Percentiles rank a stretch among this genome's conserved stretches.
Evolutionary conservation across 257 asterid genomes (phyloP).

Genomic region (Solanum bulbocastanum): DNA sequence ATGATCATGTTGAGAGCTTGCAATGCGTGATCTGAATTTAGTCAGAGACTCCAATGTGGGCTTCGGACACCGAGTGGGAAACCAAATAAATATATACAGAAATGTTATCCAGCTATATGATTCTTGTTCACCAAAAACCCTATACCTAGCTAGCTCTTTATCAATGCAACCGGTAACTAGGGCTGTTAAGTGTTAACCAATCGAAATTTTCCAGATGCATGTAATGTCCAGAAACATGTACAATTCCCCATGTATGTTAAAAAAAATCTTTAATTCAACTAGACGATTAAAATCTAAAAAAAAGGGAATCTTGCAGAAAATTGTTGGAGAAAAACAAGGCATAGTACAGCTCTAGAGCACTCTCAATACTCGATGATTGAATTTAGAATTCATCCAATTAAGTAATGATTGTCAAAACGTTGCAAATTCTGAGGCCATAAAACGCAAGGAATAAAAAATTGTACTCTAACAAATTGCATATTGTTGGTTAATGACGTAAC

Average conservation of each 20-base stretch:
- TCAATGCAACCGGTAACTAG: background rate
- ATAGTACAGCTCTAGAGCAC: background rate
- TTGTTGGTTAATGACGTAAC: slow-evolving; percentile 31
- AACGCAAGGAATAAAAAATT: background rate
- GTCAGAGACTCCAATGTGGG: no score
- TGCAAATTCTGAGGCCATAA: slow-evolving; percentile 17
- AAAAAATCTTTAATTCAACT: background rate
- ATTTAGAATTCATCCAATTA: background rate
- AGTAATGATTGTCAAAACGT: background rate
- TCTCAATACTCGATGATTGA: background rate
- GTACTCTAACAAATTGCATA: slow-evolving; percentile 8
- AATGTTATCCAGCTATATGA: background rate
- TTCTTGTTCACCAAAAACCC: background rate
- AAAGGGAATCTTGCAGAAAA: slow-evolving; percentile 1
- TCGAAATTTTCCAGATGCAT: background rate
- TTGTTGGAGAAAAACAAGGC: slow-evolving; percentile 6
- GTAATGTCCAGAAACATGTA: slow-evolving; percentile 2
- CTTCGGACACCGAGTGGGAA: no score
- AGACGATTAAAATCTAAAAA: background rate
- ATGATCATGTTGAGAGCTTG: no score
- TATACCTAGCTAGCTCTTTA: background rate
- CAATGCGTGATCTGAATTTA: rapidly evolving
- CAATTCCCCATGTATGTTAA: background rate
- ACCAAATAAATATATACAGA: no score
- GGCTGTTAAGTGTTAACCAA: background rate